Percentiles rank a stretch among this genome's conserved stretches.
Evolutionary conservation across 2,329 filamentous ascomycete species (phyloP).

Genomic region (Pyrenophora seminiperda): DNA sequence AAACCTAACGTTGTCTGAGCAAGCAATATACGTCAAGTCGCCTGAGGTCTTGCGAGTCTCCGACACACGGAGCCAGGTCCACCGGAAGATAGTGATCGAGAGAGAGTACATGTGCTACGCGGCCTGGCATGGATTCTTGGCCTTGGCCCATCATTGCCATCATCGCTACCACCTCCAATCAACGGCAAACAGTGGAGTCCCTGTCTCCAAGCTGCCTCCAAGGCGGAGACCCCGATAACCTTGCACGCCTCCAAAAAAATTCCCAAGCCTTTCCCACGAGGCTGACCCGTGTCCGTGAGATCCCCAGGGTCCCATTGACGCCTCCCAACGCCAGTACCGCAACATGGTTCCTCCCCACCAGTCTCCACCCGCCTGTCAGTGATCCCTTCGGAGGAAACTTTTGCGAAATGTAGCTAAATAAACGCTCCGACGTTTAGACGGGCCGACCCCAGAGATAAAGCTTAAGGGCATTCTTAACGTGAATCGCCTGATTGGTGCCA

Average conservation of each 20-base stretch:
- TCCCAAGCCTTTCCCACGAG: conserved; percentile 6
- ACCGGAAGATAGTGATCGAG: conserved; percentile 4
- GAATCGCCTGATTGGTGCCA: conserved; percentile 14
- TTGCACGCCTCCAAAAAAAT: not conserved
- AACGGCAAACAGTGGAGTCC: not conserved
- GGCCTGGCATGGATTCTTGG: not conserved
- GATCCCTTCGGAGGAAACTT: conserved; percentile 15
- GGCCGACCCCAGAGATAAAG: conserved; percentile 18
- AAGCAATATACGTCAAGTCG: conserved; percentile 13
- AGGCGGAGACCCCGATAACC: conserved; percentile 3
- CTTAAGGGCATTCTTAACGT: conserved; percentile 9
- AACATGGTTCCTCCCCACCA: conserved; percentile 4
- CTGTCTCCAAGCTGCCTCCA: not conserved
- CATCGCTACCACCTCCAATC: not conserved
- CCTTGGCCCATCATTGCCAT: not conserved
- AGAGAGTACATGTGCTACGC: not conserved
- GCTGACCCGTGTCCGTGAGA: conserved; percentile 6
- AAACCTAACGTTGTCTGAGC: conserved; percentile 4
- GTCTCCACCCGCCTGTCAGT: conserved; percentile 11
- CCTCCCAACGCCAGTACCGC: conserved; percentile 7
- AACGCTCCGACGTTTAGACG: conserved; percentile 16
- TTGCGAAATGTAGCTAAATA: conserved; percentile 13
- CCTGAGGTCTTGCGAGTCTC: not conserved
- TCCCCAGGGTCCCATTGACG: conserved; percentile 11
- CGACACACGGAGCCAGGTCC: not conserved